A percentile compares a stretch with the other conserved stretches of the same genome.
Conservation (phyloP, 2,329 filamentous ascomycete species). For the Tetracladium maxilliforme region DNA sequence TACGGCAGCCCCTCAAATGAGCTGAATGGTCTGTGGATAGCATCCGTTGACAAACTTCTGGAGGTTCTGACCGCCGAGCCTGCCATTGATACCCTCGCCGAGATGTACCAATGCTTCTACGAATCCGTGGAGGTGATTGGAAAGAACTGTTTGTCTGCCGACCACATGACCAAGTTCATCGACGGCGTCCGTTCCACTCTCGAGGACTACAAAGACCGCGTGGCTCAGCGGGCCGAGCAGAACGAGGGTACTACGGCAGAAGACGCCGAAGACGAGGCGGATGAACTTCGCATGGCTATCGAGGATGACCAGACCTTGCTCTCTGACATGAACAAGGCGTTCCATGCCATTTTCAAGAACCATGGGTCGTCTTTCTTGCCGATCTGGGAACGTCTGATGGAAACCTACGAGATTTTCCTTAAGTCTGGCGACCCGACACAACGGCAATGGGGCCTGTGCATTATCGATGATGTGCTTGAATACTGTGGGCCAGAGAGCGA, state of each 20-base stretch:
- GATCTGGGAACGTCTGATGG: constrained; percentile 73
- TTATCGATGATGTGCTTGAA: constrained; percentile 95
- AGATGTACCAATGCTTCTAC: constrained; percentile 99
- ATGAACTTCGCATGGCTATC: constrained; percentile 79
- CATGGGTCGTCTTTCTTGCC: constrained; percentile 74
- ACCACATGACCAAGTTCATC: constrained; percentile 80
- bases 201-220: constrained; percentile 83
- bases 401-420: constrained; percentile 77
- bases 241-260: constrained; percentile 58
- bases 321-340: constrained; percentile 99
- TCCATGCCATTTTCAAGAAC: constrained; percentile 98
- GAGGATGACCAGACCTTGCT: constrained; percentile 95
- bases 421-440: constrained; percentile 73
- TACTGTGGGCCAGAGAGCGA: constrained; percentile 87
- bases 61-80: constrained; percentile 90
- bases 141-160: constrained; percentile 61
- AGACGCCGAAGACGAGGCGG: constrained; percentile 78
- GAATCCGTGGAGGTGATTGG: constrained; percentile 92
- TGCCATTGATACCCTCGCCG: constrained; percentile 86
- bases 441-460: constrained; percentile 96
- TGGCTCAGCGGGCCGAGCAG: constrained; percentile 72
- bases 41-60: constrained; percentile 77
- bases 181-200: constrained; percentile 73
- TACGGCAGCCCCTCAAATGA: constrained; percentile 71
- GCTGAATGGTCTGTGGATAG: constrained; percentile 69